Conservation (phyloP, 768 basidiomycete genomes). For the Agaricus subrufescens region DNA sequence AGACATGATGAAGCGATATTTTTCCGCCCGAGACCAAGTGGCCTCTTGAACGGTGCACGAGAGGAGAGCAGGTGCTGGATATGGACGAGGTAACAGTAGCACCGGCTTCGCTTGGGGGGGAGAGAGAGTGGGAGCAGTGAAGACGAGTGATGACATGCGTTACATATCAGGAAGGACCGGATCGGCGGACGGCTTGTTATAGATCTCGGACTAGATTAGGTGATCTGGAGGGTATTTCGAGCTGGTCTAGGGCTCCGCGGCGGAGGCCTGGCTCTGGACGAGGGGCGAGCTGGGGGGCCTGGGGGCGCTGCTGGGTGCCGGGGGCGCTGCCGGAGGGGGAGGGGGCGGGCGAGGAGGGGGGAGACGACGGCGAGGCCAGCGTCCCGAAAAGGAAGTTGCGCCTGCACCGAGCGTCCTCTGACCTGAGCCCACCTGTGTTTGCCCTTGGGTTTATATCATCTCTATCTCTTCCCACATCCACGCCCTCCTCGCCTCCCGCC, state of each 20-base stretch:
- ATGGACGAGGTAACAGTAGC: no score
- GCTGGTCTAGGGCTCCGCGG: not conserved
- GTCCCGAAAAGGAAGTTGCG: slow-evolving; percentile 27
- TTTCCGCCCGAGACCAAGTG: not conserved
- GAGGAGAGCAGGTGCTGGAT: not conserved
- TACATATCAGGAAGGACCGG: slow-evolving; percentile 17
- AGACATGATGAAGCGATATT: slow-evolving; percentile 4
- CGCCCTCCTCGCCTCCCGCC: slow-evolving; percentile 7
- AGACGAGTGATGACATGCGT: slow-evolving; percentile 2
- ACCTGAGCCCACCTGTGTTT: slow-evolving; percentile 23
- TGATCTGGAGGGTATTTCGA: slow-evolving; percentile 1
- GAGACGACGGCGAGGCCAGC: slow-evolving; percentile 12
- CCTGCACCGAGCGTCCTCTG: slow-evolving; percentile 21
- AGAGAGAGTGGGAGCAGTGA: slow-evolving; percentile 5
- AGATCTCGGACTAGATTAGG: slow-evolving; percentile 28
- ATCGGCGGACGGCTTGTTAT: slow-evolving; percentile 18
- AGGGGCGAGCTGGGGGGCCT: not conserved
- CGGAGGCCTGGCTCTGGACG: not conserved
- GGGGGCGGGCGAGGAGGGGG: not conserved
- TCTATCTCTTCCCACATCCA: slow-evolving; percentile 5
- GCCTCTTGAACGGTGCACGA: not conserved
- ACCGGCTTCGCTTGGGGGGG: not conserved
- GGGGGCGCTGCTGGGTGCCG: no score
- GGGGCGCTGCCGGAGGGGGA: not conserved
- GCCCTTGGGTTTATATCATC: slow-evolving; percentile 18